phyloP scores from a whole-genome alignment of 306 rosid species.

The Cicer bijugum region DNA sequence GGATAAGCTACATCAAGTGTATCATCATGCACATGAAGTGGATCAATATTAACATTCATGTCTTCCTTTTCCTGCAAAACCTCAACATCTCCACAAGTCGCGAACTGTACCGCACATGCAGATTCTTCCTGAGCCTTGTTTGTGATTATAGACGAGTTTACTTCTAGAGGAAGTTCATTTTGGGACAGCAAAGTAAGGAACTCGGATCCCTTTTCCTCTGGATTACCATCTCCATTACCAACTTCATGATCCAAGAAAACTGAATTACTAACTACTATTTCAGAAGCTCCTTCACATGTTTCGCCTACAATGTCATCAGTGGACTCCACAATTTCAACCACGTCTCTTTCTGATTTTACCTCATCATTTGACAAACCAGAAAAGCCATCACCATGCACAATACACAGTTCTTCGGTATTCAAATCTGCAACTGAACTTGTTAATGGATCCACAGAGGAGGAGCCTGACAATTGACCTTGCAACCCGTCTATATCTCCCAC shows the following conservation, averaged over 20 bases:
- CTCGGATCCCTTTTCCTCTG: conserved; percentile 40
- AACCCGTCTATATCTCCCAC: conserved; percentile 38
- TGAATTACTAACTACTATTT: conserved; percentile 44
- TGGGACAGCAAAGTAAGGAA: conserved; percentile 45
- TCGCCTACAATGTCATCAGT: conserved; percentile 45
- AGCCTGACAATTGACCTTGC: conserved; percentile 41
- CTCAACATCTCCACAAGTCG: conserved; percentile 43
- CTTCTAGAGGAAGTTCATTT: conserved; percentile 44
- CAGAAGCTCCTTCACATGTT: conserved; percentile 41
- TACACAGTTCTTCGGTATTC: conserved; percentile 43
- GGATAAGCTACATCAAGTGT: conserved; percentile 47
- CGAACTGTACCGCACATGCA: conserved; percentile 35
- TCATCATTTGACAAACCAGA: conserved; percentile 44
- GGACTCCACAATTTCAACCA: conserved; percentile 38
- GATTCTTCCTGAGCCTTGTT: conserved; percentile 46
- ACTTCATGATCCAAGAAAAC: conserved; percentile 45
- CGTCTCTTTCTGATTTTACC: conserved; percentile 32
- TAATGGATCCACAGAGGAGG: conserved; percentile 29
- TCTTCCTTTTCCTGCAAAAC: conserved; percentile 49
- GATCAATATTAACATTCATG: conserved; percentile 44
- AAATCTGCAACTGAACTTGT: conserved; percentile 45
- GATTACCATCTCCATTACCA: conserved; percentile 45
- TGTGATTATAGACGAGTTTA: conserved; percentile 46
- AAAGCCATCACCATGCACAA: conserved; percentile 41
- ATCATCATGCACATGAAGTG: conserved; percentile 40